Conservation (phyloP, 2,329 filamentous ascomycete species). For the Aspergillus amoenus region DNA sequence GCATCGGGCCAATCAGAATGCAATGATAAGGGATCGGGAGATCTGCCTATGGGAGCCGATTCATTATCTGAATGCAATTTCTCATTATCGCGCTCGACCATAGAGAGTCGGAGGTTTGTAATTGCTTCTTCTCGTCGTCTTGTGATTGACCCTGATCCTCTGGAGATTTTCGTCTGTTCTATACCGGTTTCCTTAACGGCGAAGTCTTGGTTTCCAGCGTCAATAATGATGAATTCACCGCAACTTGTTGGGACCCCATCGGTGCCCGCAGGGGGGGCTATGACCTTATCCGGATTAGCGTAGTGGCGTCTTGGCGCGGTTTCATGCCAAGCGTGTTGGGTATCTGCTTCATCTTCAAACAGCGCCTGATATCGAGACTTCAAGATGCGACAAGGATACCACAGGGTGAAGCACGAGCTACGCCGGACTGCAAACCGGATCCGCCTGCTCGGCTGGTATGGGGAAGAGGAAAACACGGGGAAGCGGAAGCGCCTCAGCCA, state of each 20-base stretch:
- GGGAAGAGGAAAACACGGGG: slow-evolving; percentile 13
- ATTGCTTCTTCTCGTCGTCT: background rate
- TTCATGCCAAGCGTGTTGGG: background rate
- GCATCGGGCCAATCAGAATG: slow-evolving; percentile 23
- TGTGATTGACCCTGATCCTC: background rate
- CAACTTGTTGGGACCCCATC: background rate
- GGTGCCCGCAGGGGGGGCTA: background rate
- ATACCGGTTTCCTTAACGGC: background rate
- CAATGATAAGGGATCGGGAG: slow-evolving; percentile 27
- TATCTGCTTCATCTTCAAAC: background rate
- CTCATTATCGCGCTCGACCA: background rate
- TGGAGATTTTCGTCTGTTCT: background rate
- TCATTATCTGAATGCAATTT: background rate
- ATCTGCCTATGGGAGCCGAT: slow-evolving; percentile 1
- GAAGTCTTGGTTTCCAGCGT: background rate
- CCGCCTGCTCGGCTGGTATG: background rate
- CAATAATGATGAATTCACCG: background rate
- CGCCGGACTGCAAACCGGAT: no score
- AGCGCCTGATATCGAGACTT: no score
- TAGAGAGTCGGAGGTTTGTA: background rate
- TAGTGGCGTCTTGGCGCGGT: background rate
- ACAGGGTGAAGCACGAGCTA: no score
- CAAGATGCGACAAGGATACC: no score
- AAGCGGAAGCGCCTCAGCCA: slow-evolving; percentile 16
- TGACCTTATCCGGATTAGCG: background rate